Percentiles rank a stretch among this genome's conserved stretches.
phyloP scores from a whole-genome alignment of 2,329 filamentous ascomycete species.

The Juglanconis sp. region DNA sequence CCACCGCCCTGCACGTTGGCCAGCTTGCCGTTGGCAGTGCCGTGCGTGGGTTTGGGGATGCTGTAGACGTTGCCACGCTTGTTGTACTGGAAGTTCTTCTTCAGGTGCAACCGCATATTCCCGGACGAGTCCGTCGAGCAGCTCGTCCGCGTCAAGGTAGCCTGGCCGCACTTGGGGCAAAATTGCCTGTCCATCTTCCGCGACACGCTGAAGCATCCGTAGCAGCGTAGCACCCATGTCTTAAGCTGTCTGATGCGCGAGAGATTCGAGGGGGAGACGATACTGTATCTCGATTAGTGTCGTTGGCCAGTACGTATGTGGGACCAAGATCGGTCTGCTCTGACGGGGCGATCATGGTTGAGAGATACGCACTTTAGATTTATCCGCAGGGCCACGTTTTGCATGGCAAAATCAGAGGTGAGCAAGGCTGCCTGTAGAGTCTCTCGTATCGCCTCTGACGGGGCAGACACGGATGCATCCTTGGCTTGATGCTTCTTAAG shows the following conservation, averaged over 20 bases:
- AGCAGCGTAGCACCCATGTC: conserved; percentile 87
- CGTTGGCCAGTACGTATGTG: too few species aligned
- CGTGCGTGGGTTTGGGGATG: conserved; percentile 84
- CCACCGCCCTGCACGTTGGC: conserved; percentile 64
- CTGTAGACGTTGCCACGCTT: conserved; percentile 89
- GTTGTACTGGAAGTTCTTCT: conserved; percentile 95
- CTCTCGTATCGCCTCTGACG: conserved; percentile 51
- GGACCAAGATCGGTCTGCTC: neutral
- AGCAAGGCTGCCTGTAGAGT: conserved; percentile 85
- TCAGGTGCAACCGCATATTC: conserved; percentile 80
- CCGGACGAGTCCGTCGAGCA: conserved; percentile 82
- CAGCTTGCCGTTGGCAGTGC: conserved; percentile 74
- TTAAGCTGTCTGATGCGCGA: conserved; percentile 80
- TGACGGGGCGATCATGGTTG: neutral
- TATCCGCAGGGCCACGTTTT: conserved; percentile 92
- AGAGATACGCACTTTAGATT: conserved; percentile 57
- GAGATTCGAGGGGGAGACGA: conserved; percentile 70
- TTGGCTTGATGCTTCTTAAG: conserved; percentile 78
- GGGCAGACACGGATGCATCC: conserved; percentile 49
- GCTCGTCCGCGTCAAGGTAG: conserved; percentile 77
- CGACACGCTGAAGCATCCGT: conserved; percentile 84
- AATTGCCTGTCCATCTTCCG: conserved; percentile 88
- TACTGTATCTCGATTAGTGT: conserved; percentile 42
- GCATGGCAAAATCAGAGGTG: conserved; percentile 96
- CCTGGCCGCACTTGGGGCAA: conserved; percentile 85